Evolutionary conservation across 441 rosid genomes (phyloP), one percentile per base, ranked within the genome.

Genomic region (Isatis lusitanica): DNA sequence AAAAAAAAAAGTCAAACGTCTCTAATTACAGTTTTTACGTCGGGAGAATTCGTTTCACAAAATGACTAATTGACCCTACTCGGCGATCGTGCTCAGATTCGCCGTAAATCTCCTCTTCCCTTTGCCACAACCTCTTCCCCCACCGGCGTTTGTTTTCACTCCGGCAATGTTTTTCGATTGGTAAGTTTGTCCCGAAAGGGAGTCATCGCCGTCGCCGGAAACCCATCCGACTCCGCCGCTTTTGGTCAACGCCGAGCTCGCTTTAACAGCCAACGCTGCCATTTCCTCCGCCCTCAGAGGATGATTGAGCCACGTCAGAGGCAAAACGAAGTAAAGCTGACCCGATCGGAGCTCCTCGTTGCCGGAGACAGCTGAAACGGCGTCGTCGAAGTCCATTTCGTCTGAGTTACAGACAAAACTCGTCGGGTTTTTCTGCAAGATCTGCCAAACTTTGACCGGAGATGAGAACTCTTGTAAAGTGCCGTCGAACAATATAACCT

Each of bases 251-350:
- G 97, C 97, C 0, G 87, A 73, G 82, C 90, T 92, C 11, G 97
- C 97, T 83, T 86, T 90, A 30, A 92, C 97, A 0, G 97, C 97
- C 77, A 92, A 79, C 62, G 96, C 92, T 12, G 97, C 97, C 96
- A 92, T 90, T 69, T 92, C 89, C 66, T 87, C 85, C 0, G 92
- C 82, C 13, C 78, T 83, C 31, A 92, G 74, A 1, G 87, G 90
- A 52, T 77, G 89, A 43, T 73, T 82, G 43, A 90, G 68, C 74
- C 85, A 55, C 58, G 78, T 83, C 67, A 92, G 50, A 0, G 96
- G 96, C 68, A 92, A 74, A 9, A 91, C 89, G 62, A 92, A 92
- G 76, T 92, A 92, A 18, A 92, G 84, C 60, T 85, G 89, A 0
- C 97, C 96, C 0, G 86, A 87, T 9, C 82, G 90, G 33, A 92